A percentile compares a stretch with the other conserved stretches of the same genome.
Evolutionary conservation across 257 asterid species (phyloP).

Genomic region (Parsonsia alboflavescens): DNA sequence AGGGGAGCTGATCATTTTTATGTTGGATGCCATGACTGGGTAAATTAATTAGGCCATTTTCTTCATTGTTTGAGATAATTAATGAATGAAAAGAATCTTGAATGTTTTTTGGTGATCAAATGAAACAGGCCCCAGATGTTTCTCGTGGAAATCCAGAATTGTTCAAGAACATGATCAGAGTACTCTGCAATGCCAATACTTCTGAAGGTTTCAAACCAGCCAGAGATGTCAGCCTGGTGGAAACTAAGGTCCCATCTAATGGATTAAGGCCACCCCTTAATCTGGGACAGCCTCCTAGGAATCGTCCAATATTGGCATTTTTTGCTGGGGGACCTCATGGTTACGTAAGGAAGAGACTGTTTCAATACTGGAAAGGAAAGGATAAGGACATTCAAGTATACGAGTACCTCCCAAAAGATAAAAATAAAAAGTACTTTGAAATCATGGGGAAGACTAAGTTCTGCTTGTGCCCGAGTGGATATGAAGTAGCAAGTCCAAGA

Average conservation of each 20-base stretch:
- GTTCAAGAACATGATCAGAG: conserved; percentile 39
- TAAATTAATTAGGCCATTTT: neutral
- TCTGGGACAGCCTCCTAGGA: conserved; percentile 13
- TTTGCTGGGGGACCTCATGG: conserved; percentile 72
- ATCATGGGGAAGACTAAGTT: conserved; percentile 34
- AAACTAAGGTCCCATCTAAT: conserved; percentile 26
- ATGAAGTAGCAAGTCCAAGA: conserved; percentile 69
- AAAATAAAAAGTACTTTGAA: conserved; percentile 30
- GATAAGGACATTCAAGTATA: conserved; percentile 39
- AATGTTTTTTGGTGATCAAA: neutral
- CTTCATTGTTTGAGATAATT: too few species aligned
- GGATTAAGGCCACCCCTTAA: conserved; percentile 30
- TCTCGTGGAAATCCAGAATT: conserved; percentile 27
- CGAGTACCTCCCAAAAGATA: conserved; percentile 39
- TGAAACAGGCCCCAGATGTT: conserved; percentile 42
- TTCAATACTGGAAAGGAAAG: conserved; percentile 35
- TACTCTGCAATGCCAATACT: conserved; percentile 59
- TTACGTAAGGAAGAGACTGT: conserved; percentile 29
- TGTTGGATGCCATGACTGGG: conserved; percentile 73
- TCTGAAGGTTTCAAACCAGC: conserved; percentile 52
- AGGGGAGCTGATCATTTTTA: conserved; percentile 58
- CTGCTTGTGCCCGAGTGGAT: conserved; percentile 64
- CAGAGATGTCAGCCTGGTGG: conserved; percentile 51
- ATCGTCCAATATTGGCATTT: conserved; percentile 39
- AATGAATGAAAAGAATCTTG: too few species aligned